Evolutionary conservation across 1,139 yeast genomes (phyloP).

Genomic region (Blastobotrys serpentis): DNA sequence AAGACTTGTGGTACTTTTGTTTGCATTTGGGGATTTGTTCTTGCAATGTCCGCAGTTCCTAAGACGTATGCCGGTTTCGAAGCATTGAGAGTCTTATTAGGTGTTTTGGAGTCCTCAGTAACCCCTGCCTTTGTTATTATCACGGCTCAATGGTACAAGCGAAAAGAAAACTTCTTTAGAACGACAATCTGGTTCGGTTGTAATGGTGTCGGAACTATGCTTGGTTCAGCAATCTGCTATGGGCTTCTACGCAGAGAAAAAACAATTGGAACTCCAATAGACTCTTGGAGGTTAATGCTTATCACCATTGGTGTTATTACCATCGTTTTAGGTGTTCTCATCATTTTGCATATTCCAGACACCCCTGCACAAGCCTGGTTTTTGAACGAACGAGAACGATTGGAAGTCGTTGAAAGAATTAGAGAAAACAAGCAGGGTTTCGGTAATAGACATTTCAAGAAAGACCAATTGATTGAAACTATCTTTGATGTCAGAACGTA

Average conservation of each 20-base stretch:
- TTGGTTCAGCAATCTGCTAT: slow-evolving; percentile 37
- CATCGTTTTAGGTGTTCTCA: slow-evolving; percentile 48
- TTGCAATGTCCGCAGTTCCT: slow-evolving; percentile 52
- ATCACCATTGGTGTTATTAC: slow-evolving; percentile 57
- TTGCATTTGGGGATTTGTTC: slow-evolving; percentile 51
- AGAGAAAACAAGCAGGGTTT: slow-evolving; percentile 48
- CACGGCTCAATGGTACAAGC: slow-evolving; percentile 33
- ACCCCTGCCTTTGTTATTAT: slow-evolving; percentile 46
- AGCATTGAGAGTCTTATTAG: slow-evolving; percentile 57
- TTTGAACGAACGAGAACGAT: slow-evolving; percentile 48
- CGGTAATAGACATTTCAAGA: slow-evolving; percentile 54
- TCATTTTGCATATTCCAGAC: slow-evolving; percentile 50
- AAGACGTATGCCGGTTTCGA: slow-evolving; percentile 53
- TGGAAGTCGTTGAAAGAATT: slow-evolving; percentile 54
- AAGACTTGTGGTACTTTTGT: slow-evolving; percentile 49
- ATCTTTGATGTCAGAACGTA: slow-evolving; percentile 48
- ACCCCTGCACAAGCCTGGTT: slow-evolving; percentile 56
- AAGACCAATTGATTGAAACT: slow-evolving; percentile 51
- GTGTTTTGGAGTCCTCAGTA: slow-evolving; percentile 59
- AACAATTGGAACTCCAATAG: slow-evolving; percentile 38
- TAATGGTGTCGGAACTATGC: slow-evolving; percentile 38
- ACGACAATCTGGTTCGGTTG: slow-evolving; percentile 55
- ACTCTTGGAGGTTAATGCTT: slow-evolving; percentile 66
- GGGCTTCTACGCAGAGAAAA: slow-evolving; percentile 45
- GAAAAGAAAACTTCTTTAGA: slow-evolving; percentile 45